phyloP scores from a whole-genome alignment of 805 yeast species.

The Hanseniaspora taiwanica region DNA sequence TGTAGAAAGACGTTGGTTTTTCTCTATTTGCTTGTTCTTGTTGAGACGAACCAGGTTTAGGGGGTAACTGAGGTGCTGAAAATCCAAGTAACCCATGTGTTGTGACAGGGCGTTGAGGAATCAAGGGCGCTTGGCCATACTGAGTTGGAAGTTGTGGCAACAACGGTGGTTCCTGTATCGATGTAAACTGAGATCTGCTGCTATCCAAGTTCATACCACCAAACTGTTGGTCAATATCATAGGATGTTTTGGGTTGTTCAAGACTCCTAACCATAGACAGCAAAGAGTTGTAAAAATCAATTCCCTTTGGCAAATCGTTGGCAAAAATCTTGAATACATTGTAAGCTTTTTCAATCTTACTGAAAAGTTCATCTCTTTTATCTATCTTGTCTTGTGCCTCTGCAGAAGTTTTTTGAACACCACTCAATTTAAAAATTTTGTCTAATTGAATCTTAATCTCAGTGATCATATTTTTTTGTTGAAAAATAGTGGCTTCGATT shows the following conservation, averaged over 20 bases:
- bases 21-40: constrained; percentile 14
- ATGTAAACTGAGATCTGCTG: neutral
- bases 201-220: neutral
- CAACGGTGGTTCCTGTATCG: neutral
- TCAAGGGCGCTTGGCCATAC: neutral
- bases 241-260: constrained; percentile 14
- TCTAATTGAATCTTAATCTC: constrained; percentile 35
- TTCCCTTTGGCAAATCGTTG: constrained; percentile 49
- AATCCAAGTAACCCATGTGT: neutral
- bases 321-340: constrained; percentile 44
- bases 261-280: constrained; percentile 16
- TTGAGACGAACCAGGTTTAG: constrained; percentile 12
- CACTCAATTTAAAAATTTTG: constrained; percentile 31
- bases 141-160: neutral
- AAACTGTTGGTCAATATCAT: constrained; percentile 3
- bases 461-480: constrained; percentile 43
- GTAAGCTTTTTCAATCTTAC: constrained; percentile 35
- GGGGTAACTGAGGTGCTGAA: constrained; percentile 9
- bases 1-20: constrained; percentile 30
- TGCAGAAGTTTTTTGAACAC: constrained; percentile 29
- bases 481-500: constrained; percentile 51
- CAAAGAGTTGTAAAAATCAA: constrained; percentile 43
- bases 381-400: constrained; percentile 24
- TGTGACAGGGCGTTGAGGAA: neutral
- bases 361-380: constrained; percentile 25